phyloP scores from a whole-genome alignment of 176 grass and related monocot species.

The Leersia perrieri region DNA sequence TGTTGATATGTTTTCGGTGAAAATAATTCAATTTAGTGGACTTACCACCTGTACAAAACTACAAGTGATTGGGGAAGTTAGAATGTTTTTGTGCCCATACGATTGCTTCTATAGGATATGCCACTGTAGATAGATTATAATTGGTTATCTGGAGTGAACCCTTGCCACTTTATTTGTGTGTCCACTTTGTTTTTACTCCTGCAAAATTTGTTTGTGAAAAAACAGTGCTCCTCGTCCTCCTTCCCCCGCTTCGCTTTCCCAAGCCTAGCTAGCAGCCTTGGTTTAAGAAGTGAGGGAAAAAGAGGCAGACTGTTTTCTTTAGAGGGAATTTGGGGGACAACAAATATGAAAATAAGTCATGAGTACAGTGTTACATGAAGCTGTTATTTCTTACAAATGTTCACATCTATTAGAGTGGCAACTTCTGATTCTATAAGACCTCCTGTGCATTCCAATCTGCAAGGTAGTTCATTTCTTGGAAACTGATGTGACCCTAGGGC shows the following conservation, averaged over 20 bases:
- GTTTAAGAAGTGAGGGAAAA: not conserved
- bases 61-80: not conserved
- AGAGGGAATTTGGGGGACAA: too few species aligned
- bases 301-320: not conserved
- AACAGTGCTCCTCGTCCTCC: too few species aligned
- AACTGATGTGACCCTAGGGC: not conserved
- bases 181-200: not conserved
- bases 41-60: not conserved
- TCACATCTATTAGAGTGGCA: not conserved
- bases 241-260: not conserved
- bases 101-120: not conserved
- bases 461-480: not conserved
- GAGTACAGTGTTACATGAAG: not conserved
- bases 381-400: not conserved
- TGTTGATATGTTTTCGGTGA: not conserved
- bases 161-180: not conserved
- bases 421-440: not conserved
- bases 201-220: not conserved
- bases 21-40: not conserved
- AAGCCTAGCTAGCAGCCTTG: not conserved
- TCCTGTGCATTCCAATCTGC: not conserved
- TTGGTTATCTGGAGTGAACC: not conserved
- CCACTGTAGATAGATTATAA: not conserved
- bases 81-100: not conserved
- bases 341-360: not conserved